A percentile compares a stretch with the other conserved stretches of the same genome.
phyloP scores from a whole-genome alignment of 805 yeast species.

The Starmerella asiatica region DNA sequence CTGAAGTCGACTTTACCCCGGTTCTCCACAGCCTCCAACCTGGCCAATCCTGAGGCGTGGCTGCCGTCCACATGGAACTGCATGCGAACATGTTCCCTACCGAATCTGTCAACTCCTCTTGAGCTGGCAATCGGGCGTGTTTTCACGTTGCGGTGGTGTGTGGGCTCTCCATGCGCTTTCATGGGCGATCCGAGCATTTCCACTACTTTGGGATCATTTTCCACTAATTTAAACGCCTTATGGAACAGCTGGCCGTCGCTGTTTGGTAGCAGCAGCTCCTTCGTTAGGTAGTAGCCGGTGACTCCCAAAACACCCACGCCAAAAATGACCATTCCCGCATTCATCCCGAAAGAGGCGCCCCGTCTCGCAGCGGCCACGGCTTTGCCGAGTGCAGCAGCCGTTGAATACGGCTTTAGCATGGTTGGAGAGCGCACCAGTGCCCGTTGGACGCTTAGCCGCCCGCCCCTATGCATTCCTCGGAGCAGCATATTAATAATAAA shows the following conservation, averaged over 20 bases:
- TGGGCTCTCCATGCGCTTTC: slow-evolving; percentile 68
- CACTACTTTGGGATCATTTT: slow-evolving; percentile 50
- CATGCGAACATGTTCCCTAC: slow-evolving; percentile 70
- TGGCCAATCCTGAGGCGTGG: slow-evolving; percentile 51
- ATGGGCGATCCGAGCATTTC: slow-evolving; percentile 47
- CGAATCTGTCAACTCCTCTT: slow-evolving; percentile 49
- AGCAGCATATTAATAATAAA: too few relatives aligned
- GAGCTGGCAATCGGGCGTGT: slow-evolving; percentile 68
- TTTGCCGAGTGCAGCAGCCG: slow-evolving; percentile 9
- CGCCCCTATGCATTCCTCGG: too few relatives aligned
- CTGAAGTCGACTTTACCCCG: slow-evolving; percentile 49
- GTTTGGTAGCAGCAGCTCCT: slow-evolving; percentile 73
- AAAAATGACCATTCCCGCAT: slow-evolving; percentile 25
- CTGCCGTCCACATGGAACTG: slow-evolving; percentile 74
- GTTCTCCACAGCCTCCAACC: slow-evolving; percentile 52
- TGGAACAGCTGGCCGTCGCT: slow-evolving; percentile 87
- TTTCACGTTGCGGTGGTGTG: slow-evolving; percentile 64
- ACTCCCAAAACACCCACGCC: slow-evolving; percentile 33
- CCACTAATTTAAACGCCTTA: slow-evolving; percentile 65
- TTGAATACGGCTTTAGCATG: slow-evolving; percentile 3
- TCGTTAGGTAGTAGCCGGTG: slow-evolving; percentile 59
- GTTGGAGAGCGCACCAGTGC: too few relatives aligned
- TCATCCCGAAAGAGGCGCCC: slow-evolving; percentile 26
- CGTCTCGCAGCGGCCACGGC: slow-evolving; percentile 12
- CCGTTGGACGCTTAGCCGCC: too few relatives aligned